Percentiles rank a stretch among this genome's conserved stretches.
Conservation (phyloP, 1,284 basidiomycete species). For the Ganoderma lingzhi region DNA sequence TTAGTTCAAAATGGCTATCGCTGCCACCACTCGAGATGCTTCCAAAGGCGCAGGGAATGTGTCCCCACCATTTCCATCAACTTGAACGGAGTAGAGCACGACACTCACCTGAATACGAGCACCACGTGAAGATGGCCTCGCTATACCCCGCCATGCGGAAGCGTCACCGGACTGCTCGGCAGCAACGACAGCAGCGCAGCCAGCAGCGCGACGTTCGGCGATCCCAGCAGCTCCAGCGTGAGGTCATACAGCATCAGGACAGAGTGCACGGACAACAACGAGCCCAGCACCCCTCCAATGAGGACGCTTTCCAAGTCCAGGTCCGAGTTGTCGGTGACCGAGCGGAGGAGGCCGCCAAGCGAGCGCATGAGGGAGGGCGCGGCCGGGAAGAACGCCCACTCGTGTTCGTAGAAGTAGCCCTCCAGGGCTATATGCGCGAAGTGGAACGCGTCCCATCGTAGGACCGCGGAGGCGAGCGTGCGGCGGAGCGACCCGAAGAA, state of each 20-base stretch:
- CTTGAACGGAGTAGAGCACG: not conserved
- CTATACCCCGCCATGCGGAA: conserved; percentile 81
- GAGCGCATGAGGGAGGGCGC: conserved; percentile 63
- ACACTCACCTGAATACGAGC: conserved; percentile 75
- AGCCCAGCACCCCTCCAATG: conserved; percentile 48
- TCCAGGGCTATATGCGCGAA: conserved; percentile 74
- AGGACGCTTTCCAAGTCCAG: conserved; percentile 38
- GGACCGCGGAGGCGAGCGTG: conserved; percentile 43
- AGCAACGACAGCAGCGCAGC: conserved; percentile 77
- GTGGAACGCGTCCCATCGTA: conserved; percentile 94
- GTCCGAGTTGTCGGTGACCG: not conserved
- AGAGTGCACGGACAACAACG: conserved; percentile 43
- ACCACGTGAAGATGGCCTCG: conserved; percentile 87
- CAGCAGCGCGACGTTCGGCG: conserved; percentile 65
- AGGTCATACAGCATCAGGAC: conserved; percentile 70
- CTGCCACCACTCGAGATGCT: too few species aligned
- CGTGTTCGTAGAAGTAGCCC: conserved; percentile 81
- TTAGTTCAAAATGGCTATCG: not conserved
- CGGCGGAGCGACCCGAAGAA: conserved; percentile 16
- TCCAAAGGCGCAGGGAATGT: not conserved
- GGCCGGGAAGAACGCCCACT: conserved; percentile 90
- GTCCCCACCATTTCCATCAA: not conserved
- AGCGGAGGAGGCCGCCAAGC: conserved; percentile 20
- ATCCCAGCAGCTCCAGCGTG: conserved; percentile 59
- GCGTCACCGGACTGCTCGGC: conserved; percentile 81